Base-by-base conservation (phyloP, 2,329 filamentous ascomycete genomes). In the Pseudogymnoascus sp. region DNA sequence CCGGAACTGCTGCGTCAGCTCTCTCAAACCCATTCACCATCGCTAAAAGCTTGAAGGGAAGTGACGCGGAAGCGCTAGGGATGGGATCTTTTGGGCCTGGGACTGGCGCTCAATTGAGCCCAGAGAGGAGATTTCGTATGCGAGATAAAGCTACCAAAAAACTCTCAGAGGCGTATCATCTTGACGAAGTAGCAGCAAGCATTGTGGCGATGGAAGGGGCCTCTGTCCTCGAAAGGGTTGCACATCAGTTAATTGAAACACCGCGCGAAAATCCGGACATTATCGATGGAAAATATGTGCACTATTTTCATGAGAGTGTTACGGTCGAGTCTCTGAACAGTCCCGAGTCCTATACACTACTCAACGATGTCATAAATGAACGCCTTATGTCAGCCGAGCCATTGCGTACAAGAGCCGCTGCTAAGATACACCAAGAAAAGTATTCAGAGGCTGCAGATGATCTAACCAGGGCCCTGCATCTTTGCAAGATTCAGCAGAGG, bases 291-390 rank as follows among this genome's bases (percentile, higher is more conserved):
- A 88, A 87, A 73, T 94, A 94, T 71, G 90, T 94, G n/a, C 88
- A 94, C 71, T 94, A 93, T 75, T 95, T 95, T 73, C 89, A 93
- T 74, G 89, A 95, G 74, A 94, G 93, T 81, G 92, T 94, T 25
- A 88, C 89, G 1, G 88, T 85, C 39, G 78, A 87, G 41, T 85
- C 88, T 71, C 77, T 94, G 71, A 87, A 86, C 36, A 84, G 90
- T 68, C 86, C 82, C 67, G 92, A 89, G 7, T 86, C 83, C 64
- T 74, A 92, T 61, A 76, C 82, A 59, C 79, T 85, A 3, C 73
- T 95, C 65, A 79, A 86, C 70, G 82, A 89, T 37, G 84, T 93
- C 61, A 86, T 92, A 63, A 75, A 77, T 11, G 81, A 84, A 39
- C 75, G 82, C 18, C 85, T 88, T 1, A 79, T 77, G 47, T 86